phyloP scores from a whole-genome alignment of 2,329 filamentous ascomycete genomes.

The Fusarium mundagurra region DNA sequence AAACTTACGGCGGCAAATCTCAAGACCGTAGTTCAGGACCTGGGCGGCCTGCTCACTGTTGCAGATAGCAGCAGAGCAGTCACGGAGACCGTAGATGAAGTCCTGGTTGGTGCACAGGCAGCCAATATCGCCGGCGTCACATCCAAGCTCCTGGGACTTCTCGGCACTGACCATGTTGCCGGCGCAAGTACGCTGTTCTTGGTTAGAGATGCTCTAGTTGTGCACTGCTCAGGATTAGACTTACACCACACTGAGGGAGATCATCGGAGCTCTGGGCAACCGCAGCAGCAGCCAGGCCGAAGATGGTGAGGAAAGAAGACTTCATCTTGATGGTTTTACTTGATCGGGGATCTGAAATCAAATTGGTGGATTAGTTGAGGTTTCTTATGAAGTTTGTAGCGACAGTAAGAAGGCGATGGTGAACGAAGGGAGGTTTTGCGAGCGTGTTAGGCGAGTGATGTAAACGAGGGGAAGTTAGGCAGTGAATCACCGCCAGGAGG shows the following conservation, averaged over 20 bases:
- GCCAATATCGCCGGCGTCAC: constrained; percentile 51
- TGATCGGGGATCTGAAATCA: constrained; percentile 31
- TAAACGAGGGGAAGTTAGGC: background rate
- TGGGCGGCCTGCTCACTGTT: constrained; percentile 46
- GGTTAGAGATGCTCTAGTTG: constrained; percentile 11
- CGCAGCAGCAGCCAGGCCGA: constrained; percentile 53
- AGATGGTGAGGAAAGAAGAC: constrained; percentile 55
- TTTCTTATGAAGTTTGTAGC: constrained; percentile 2
- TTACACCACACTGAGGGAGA: constrained; percentile 65
- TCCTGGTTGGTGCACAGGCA: constrained; percentile 60
- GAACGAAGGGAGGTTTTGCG: constrained; percentile 20
- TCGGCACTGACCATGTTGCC: constrained; percentile 58
- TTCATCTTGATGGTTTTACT: constrained; percentile 59
- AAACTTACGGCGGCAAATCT: constrained; percentile 52
- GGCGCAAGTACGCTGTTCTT: constrained; percentile 58
- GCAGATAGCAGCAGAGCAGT: constrained; percentile 61
- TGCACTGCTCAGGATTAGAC: constrained; percentile 32
- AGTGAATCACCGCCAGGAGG: constrained; percentile 25
- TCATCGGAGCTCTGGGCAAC: constrained; percentile 53
- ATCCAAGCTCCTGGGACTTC: constrained; percentile 58
- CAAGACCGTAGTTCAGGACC: constrained; percentile 52
- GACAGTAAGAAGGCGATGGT: constrained; percentile 1
- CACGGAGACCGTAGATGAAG: constrained; percentile 61
- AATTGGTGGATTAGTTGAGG: constrained; percentile 17
- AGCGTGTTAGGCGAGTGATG: background rate